phyloP scores from a whole-genome alignment of 2,329 filamentous ascomycete genomes.

The Curvularia sp. region DNA sequence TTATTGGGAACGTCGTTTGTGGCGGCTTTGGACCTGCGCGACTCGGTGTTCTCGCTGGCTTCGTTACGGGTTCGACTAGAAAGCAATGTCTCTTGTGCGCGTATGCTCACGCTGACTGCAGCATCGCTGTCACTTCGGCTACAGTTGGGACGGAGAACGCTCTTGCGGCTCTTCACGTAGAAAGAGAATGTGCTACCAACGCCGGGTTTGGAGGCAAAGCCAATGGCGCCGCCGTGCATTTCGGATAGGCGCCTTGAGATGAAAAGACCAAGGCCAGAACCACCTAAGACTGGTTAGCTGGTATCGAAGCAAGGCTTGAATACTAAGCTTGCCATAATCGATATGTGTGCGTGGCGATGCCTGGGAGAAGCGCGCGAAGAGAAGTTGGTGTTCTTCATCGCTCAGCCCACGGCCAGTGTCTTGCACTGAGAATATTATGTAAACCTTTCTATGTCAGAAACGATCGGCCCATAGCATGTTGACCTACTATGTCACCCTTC shows the following conservation, averaged over 20 bases:
- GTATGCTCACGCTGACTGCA: constrained; percentile 17
- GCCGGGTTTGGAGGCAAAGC: constrained; percentile 31
- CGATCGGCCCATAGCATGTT: background rate
- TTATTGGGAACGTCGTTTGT: constrained; percentile 10
- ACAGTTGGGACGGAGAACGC: constrained; percentile 5
- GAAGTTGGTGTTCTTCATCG: constrained; percentile 44
- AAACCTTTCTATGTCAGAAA: constrained; percentile 36
- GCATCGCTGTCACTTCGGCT: constrained; percentile 16
- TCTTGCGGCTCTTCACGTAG: constrained; percentile 37
- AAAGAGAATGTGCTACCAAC: constrained; percentile 45
- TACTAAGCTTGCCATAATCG: constrained; percentile 36
- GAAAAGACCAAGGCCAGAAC: constrained; percentile 45
- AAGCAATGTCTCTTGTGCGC: constrained; percentile 18
- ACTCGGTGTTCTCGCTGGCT: background rate
- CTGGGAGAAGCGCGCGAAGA: constrained; percentile 45
- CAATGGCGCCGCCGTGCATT: constrained; percentile 43
- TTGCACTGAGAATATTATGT: constrained; percentile 46
- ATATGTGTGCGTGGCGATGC: constrained; percentile 45
- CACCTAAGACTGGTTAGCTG: constrained; percentile 14
- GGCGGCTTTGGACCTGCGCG: background rate
- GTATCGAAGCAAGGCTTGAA: no score
- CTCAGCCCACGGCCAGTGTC: constrained; percentile 53
- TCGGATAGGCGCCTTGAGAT: constrained; percentile 41
- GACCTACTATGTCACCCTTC: constrained; percentile 28
- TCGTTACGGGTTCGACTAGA: constrained; percentile 18